Conservation (phyloP, 108 stramenopile genomes). For the Cylindrotheca closterium region DNA sequence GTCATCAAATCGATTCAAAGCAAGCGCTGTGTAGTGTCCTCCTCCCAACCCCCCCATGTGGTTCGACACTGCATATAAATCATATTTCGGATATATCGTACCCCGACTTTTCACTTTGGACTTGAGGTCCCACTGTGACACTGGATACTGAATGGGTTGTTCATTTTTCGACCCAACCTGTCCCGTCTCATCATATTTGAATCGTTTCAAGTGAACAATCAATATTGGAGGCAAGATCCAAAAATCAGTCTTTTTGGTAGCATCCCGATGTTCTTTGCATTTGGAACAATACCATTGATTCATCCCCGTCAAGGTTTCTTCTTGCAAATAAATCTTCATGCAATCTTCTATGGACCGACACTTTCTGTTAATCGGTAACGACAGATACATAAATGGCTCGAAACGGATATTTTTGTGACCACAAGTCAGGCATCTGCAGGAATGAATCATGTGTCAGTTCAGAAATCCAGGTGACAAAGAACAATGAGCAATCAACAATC, state of each 20-base stretch:
- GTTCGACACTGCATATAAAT: constrained; percentile 94
- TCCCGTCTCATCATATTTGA: constrained; percentile 64
- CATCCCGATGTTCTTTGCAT: constrained; percentile 80
- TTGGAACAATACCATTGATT: constrained; percentile 82
- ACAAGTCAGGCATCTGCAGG: constrained; percentile 63
- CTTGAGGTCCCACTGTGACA: constrained; percentile 68
- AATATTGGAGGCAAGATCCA: constrained; percentile 93
- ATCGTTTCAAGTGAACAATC: constrained; percentile 94
- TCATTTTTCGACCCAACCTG: constrained; percentile 72
- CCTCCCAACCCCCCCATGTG: constrained; percentile 86
- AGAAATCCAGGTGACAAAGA: too few species aligned
- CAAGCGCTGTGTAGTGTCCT: constrained; percentile 94
- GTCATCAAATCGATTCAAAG: constrained; percentile 79
- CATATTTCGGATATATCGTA: constrained; percentile 72
- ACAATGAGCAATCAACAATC: too few species aligned
- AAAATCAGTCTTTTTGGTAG: constrained; percentile 83
- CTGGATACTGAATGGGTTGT: constrained; percentile 50
- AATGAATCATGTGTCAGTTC: too few species aligned
- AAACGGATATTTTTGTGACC: constrained; percentile 79
- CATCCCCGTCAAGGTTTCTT: constrained; percentile 71
- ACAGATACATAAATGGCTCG: constrained; percentile 95
- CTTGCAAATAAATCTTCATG: constrained; percentile 64
- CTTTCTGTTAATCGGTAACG: constrained; percentile 62
- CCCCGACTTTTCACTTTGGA: constrained; percentile 35
- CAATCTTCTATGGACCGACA: constrained; percentile 71